These are phyloP conservation scores for Farysia itapuensis DNA, from an alignment of 1,284 basidiomycete genomes.

Conservation along the genomic window DNA sequence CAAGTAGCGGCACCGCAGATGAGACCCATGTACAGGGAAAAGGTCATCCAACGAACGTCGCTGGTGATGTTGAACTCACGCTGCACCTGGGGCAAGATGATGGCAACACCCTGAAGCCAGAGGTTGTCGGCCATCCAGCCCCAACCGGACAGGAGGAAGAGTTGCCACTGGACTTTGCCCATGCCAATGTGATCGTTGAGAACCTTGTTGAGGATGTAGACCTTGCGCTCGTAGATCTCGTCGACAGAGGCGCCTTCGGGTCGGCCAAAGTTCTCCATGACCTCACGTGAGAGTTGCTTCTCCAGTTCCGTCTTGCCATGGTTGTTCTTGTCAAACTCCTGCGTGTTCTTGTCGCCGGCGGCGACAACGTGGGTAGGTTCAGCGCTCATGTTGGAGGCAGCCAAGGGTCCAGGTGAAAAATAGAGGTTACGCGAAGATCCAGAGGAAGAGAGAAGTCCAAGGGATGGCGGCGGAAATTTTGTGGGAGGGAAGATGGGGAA, in stretches of 20 bases:
- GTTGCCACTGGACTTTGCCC: slow-evolving; percentile 53
- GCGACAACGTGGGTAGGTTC: slow-evolving; percentile 11
- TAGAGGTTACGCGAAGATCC: too few species aligned
- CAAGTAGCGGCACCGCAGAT: slow-evolving; percentile 55
- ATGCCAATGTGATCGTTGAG: slow-evolving; percentile 58
- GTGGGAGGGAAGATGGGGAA: too few species aligned
- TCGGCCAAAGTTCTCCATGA: slow-evolving; percentile 5
- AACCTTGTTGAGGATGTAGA: slow-evolving; percentile 57
- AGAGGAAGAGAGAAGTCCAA: too few species aligned
- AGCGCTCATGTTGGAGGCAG: slow-evolving; percentile 10
- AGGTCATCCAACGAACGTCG: slow-evolving; percentile 49
- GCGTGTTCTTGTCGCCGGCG: slow-evolving; percentile 10
- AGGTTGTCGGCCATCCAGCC: slow-evolving; percentile 55
- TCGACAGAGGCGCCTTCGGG: slow-evolving; percentile 38
- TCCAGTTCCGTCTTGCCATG: slow-evolving; percentile 14
- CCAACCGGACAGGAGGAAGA: slow-evolving; percentile 46
- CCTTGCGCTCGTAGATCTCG: slow-evolving; percentile 53
- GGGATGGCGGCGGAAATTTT: too few species aligned
- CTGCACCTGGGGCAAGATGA: slow-evolving; percentile 51
- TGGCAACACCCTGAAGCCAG: slow-evolving; percentile 56
- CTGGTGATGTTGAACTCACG: slow-evolving; percentile 46
- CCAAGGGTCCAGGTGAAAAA: background rate
- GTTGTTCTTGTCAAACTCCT: slow-evolving; percentile 21
- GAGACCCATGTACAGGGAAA: slow-evolving; percentile 52
- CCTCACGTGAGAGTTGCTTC: slow-evolving; percentile 22